A percentile compares a stretch with the other conserved stretches of the same genome.
phyloP scores from a whole-genome alignment of 2,329 filamentous ascomycete genomes.

The Geosmithia morbida region DNA sequence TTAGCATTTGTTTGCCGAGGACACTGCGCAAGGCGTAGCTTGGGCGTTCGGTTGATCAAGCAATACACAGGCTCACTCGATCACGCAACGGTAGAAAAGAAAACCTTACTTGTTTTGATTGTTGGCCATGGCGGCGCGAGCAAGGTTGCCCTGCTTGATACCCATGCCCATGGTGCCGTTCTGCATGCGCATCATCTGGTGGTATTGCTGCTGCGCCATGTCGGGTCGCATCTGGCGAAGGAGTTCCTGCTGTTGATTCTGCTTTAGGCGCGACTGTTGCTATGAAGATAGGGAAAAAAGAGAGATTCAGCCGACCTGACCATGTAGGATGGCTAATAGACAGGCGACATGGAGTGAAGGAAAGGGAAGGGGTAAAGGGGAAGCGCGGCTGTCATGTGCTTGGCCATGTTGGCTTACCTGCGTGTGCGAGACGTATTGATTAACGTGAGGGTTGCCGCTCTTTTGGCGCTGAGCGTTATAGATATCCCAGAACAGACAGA shows the following conservation, averaged over 20 bases:
- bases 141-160: conserved; percentile 47
- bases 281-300: conserved; percentile 12
- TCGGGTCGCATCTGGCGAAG: conserved; percentile 57
- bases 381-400: too few species aligned
- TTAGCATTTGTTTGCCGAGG: neutral
- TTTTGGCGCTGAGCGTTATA: conserved; percentile 69
- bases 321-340: conserved; percentile 7
- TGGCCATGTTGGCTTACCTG: conserved; percentile 42
- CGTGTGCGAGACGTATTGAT: conserved; percentile 67
- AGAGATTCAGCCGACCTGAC: conserved; percentile 1
- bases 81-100: neutral
- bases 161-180: conserved; percentile 45
- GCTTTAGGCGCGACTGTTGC: conserved; percentile 57
- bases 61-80: too few species aligned
- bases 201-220: conserved; percentile 38
- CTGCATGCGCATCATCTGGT: conserved; percentile 55
- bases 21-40: neutral
- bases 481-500: conserved; percentile 94
- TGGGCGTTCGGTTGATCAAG: too few species aligned
- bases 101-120: conserved; percentile 48
- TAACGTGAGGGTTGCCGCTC: conserved; percentile 46
- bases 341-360: neutral
- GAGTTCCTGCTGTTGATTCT: conserved; percentile 64
- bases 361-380: too few species aligned
- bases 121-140: conserved; percentile 66